Evolutionary conservation across 2,329 filamentous ascomycete genomes (phyloP).

Genomic region (Xylaria sp.): DNA sequence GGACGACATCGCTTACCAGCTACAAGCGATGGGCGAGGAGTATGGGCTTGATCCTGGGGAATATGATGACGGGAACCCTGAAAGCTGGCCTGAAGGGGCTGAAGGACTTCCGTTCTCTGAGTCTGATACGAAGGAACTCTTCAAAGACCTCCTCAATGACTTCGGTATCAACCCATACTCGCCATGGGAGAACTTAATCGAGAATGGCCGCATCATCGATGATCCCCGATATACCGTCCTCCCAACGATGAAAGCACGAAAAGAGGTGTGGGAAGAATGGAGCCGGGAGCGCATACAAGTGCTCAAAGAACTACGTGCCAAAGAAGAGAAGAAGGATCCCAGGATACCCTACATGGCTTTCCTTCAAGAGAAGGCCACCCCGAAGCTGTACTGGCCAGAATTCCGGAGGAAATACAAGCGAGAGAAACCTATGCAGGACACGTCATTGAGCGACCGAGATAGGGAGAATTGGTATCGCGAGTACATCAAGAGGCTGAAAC

Average conservation of each 20-base stretch:
- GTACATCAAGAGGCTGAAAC: conserved; percentile 73
- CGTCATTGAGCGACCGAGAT: conserved; percentile 77
- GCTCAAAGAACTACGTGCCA: conserved; percentile 77
- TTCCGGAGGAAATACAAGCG: conserved; percentile 92
- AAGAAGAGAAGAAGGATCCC: conserved; percentile 84
- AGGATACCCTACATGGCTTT: conserved; percentile 84
- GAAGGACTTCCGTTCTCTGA: conserved; percentile 77
- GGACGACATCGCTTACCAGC: conserved; percentile 91
- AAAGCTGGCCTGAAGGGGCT: conserved; percentile 75
- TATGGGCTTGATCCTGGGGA: conserved; percentile 82
- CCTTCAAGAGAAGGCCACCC: conserved; percentile 82
- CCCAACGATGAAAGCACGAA: conserved; percentile 81
- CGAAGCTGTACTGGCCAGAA: conserved; percentile 97
- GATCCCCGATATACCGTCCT: conserved; percentile 89
- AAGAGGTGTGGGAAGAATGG: conserved; percentile 88
- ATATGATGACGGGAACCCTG: conserved; percentile 73
- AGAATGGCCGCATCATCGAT: conserved; percentile 83
- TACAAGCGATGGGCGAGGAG: conserved; percentile 89
- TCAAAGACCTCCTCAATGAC: conserved; percentile 88
- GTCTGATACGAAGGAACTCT: conserved; percentile 80
- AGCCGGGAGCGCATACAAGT: conserved; percentile 78
- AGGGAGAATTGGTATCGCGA: conserved; percentile 84
- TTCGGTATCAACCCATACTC: conserved; percentile 85
- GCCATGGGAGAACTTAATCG: conserved; percentile 89
- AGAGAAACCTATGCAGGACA: conserved; percentile 82